phyloP scores from a whole-genome alignment of 1,139 yeast genomes.

The Chernovozyma sophiae-reginae region DNA sequence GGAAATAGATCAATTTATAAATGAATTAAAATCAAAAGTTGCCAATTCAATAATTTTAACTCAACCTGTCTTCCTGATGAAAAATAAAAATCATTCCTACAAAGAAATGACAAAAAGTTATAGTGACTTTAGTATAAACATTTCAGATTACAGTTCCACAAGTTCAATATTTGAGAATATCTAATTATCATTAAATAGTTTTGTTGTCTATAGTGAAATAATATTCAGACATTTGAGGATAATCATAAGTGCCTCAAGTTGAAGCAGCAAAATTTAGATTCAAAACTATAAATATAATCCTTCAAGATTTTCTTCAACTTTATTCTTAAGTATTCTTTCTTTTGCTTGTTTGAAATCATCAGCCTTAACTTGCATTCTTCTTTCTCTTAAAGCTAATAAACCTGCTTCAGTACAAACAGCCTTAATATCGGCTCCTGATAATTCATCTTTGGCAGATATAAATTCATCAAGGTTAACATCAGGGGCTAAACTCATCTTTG shows the following conservation, averaged over 20 bases:
- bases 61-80: background rate
- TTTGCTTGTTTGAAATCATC: constrained; percentile 93
- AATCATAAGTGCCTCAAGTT: background rate
- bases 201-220: too few species aligned
- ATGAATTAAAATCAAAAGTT: constrained; percentile 2
- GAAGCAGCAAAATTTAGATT: too few species aligned
- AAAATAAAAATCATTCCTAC: background rate
- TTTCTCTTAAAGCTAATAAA: constrained; percentile 88
- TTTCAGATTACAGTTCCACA: constrained; percentile 5
- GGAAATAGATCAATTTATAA: constrained; percentile 4
- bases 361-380: constrained; percentile 97
- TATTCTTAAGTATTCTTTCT: constrained; percentile 95
- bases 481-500: constrained; percentile 84
- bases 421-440: constrained; percentile 97
- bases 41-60: background rate
- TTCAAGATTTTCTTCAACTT: constrained; percentile 94
- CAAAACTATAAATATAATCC: constrained; percentile 80
- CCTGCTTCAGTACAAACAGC: constrained; percentile 99
- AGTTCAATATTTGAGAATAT: constrained; percentile 6
- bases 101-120: constrained; percentile 4
- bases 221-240: too few species aligned
- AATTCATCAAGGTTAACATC: constrained; percentile 90
- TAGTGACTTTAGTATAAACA: constrained; percentile 7
- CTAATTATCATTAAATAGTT: background rate
- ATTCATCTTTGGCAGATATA: constrained; percentile 88